These are phyloP conservation scores for Effrenium voratum DNA, from an alignment of 73 alveolate genomes.

Conservation along the genomic window DNA sequence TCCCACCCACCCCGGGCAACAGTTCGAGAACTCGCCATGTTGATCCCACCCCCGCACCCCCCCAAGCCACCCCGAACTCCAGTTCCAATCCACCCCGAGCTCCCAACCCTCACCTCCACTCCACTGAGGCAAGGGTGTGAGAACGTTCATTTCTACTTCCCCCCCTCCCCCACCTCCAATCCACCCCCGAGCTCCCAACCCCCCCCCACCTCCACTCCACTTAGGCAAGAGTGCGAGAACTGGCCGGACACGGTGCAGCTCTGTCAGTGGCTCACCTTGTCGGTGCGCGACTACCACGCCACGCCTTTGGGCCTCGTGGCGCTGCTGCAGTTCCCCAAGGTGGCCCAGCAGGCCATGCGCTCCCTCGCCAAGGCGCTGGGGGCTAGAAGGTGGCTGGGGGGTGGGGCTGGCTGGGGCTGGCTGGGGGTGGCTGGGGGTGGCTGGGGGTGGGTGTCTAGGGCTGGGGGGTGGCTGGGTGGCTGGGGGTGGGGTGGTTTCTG, in stretches of 20 bases:
- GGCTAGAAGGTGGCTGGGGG: not conserved
- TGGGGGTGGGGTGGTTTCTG: no score
- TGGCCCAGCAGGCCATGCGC: slow-evolving; percentile 64
- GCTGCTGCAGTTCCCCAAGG: slow-evolving; percentile 56
- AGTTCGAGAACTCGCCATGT: no score
- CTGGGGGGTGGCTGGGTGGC: not conserved
- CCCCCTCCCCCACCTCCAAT: no score
- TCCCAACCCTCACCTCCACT: not conserved
- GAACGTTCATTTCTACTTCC: no score
- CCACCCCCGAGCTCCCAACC: not conserved
- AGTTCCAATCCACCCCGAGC: no score
- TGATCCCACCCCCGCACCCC: not conserved
- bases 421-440: no score
- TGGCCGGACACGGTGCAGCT: slow-evolving; percentile 90
- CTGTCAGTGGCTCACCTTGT: slow-evolving; percentile 79
- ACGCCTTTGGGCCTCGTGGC: slow-evolving; percentile 82
- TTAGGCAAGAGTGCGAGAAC: slow-evolving; percentile 57
- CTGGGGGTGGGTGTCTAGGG: no score
- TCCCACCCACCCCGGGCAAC: no score
- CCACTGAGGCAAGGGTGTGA: slow-evolving; percentile 53
- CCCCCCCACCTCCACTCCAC: not conserved
- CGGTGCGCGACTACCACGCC: slow-evolving; percentile 92
- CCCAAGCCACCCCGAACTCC: not conserved
- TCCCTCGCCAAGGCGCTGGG: slow-evolving; percentile 39
- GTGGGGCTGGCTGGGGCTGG: not conserved